Evolutionary conservation across 345 rosid genomes (phyloP), one percentile per base, ranked within the genome.

Genomic region (Cardamine resedifolia): DNA sequence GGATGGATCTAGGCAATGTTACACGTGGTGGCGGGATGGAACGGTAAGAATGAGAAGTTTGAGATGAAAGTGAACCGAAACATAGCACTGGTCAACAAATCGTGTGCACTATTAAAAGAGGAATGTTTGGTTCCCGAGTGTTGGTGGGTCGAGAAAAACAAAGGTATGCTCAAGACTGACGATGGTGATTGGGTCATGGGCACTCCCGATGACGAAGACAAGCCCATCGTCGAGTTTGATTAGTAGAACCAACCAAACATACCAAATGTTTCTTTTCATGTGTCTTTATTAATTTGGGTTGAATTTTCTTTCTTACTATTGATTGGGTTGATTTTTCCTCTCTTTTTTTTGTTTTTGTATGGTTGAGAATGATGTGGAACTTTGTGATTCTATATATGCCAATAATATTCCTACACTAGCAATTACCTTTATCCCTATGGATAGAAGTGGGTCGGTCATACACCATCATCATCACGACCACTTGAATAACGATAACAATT

Each of bases 101-200:
- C 90, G 0, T 77, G 84, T 41, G 87, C 77, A 10, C 77, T 80
- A 45, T 65, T 92, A 73, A 90, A 82, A 72, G 86, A 84, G 19
- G 96, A 90, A 72, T 86, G 80, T 27, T 55, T 87, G 80, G 93
- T 92, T 63, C 96, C 93, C 4, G 88, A 78, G 39, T 81, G 86
- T 0, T 92, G 98, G 98, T 88, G 98, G 96, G 84, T 86, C 10
- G 96, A 87, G 75, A 92, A 90, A 80, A 90, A 92, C 82, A 92
- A 86, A 80, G 96, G 96, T 8, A 68, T 90, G 85, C 70, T 81
- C 6, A 80, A 78, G 69, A 74, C 64, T 6, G 83, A 80, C n/a
- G 72, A 84, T 27, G 96, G 96, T 0, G 88, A 87, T 27, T 92
- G 98, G 93, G 78, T 49, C 30, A 39, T 81, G 71, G 87, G 77